Evolutionary conservation across 73 alveolate species (phyloP).

Genomic region (Uronychia setigera): DNA sequence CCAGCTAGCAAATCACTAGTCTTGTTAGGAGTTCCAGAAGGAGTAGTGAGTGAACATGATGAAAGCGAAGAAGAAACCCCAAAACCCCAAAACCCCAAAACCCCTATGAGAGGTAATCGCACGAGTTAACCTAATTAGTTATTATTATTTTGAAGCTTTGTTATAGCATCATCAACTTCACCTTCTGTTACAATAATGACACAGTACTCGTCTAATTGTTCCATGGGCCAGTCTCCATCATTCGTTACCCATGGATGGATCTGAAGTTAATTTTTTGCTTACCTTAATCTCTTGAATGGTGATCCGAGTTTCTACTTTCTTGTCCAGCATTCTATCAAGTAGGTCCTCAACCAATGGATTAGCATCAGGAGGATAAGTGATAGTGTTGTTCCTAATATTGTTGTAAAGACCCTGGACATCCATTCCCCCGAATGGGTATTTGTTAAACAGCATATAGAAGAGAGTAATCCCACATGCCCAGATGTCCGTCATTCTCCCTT

Average conservation of each 20-base stretch:
- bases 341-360: constrained; percentile 7
- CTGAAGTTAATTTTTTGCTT: background rate
- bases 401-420: constrained; percentile 21
- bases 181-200: background rate
- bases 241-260: constrained; percentile 27
- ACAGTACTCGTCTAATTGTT: background rate
- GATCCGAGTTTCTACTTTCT: constrained; percentile 10
- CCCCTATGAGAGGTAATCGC: too few species aligned
- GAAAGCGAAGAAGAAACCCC: background rate
- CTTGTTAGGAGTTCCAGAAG: background rate
- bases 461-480: constrained; percentile 71
- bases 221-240: constrained; percentile 9
- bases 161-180: too few species aligned
- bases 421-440: constrained; percentile 34
- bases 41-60: background rate
- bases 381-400: constrained; percentile 23
- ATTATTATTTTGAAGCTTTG: too few species aligned
- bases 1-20: background rate
- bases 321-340: background rate
- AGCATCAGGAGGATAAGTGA: background rate
- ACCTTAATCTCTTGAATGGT: constrained; percentile 1
- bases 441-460: constrained; percentile 29
- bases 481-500: constrained; percentile 50
- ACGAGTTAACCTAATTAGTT: too few species aligned
- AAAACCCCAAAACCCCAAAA: background rate